Conservation (phyloP, 192 early-diverging fungal genomes). For the Entophlyctis luteolus region DNA sequence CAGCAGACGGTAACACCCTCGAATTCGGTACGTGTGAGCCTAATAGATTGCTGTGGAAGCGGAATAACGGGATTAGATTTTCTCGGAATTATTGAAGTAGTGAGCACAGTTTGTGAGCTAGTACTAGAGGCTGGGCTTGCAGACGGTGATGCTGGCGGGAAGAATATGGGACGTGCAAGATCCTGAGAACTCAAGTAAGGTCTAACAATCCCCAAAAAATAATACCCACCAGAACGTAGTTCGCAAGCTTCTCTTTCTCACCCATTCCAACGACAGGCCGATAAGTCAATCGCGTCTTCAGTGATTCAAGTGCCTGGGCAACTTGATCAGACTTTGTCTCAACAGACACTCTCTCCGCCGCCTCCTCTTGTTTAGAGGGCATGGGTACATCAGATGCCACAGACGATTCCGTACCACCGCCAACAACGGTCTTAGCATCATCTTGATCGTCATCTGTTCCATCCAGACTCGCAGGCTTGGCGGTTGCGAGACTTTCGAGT, state of each 20-base stretch:
- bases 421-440: too few relatives aligned
- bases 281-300: constrained; percentile 11
- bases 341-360: constrained; percentile 1
- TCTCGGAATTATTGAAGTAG: background rate
- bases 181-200: background rate
- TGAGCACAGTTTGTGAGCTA: background rate
- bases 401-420: too few relatives aligned
- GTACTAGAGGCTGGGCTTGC: background rate
- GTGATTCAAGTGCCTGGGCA: constrained; percentile 1
- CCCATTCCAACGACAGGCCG: background rate
- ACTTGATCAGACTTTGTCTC: constrained; percentile 15
- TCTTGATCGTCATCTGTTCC: too few relatives aligned
- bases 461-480: too few relatives aligned
- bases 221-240: constrained; percentile 8
- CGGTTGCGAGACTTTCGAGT: too few relatives aligned
- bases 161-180: constrained; percentile 20
- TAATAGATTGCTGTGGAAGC: background rate
- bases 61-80: background rate
- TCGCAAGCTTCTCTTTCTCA: constrained; percentile 19
- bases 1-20: constrained; percentile 19
- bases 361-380: too few relatives aligned
- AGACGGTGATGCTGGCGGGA: background rate
- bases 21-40: constrained; percentile 5
- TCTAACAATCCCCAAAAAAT: background rate
- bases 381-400: too few relatives aligned